Evolutionary conservation across 2,329 filamentous ascomycete genomes (phyloP).

Genomic region (Clonostachys sp.): DNA sequence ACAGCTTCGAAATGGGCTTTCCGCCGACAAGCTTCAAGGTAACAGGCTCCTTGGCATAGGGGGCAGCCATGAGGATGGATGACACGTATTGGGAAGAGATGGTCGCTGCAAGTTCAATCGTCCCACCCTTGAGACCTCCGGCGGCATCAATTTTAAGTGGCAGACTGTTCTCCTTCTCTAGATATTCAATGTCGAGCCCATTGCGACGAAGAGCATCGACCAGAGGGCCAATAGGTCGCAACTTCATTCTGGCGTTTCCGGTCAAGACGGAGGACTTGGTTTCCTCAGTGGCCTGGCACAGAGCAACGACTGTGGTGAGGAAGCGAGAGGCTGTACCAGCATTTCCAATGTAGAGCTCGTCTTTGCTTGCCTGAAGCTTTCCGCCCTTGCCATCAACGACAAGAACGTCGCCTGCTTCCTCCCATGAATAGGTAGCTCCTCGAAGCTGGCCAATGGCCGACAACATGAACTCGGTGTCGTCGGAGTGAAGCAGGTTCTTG

Average conservation of each 20-base stretch:
- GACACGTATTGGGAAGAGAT: constrained; percentile 99
- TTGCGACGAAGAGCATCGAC: constrained; percentile 87
- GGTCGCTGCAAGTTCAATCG: constrained; percentile 88
- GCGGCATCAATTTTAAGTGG: constrained; percentile 80
- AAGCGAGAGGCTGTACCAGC: constrained; percentile 95
- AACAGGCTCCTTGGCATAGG: constrained; percentile 91
- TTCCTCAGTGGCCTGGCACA: constrained; percentile 65
- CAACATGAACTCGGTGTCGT: constrained; percentile 96
- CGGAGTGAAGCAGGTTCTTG: constrained; percentile 89
- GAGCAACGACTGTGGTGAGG: constrained; percentile 82
- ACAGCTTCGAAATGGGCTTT: constrained; percentile 93
- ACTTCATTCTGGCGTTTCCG: constrained; percentile 94
- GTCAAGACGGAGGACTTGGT: constrained; percentile 72
- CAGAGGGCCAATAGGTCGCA: constrained; percentile 86
- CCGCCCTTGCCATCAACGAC: constrained; percentile 91
- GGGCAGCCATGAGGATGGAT: constrained; percentile 92
- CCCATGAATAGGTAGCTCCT: constrained; percentile 88
- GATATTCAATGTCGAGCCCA: constrained; percentile 80
- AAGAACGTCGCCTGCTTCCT: constrained; percentile 87
- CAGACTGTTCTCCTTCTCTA: constrained; percentile 78
- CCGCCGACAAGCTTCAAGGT: constrained; percentile 89
- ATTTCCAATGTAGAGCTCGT: constrained; percentile 88
- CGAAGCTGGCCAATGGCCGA: constrained; percentile 81
- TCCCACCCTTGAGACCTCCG: constrained; percentile 77
- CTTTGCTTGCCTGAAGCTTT: constrained; percentile 67